These are phyloP conservation scores for Fusarium guadeloupense DNA, from an alignment of 2,329 filamentous ascomycete species.

Conservation along the genomic window DNA sequence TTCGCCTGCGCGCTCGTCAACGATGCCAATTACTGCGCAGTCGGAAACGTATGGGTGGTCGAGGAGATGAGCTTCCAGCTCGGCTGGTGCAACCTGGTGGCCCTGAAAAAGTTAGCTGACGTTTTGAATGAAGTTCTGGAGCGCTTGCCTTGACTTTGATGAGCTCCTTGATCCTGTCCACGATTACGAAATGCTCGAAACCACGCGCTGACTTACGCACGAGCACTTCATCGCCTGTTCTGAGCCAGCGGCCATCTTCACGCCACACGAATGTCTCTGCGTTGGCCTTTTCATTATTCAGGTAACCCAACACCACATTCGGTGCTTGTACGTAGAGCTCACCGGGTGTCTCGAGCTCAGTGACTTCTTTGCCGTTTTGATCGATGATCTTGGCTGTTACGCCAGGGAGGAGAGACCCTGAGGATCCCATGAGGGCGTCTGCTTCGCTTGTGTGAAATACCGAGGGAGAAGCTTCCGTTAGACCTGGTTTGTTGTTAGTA, in stretches of 20 bases:
- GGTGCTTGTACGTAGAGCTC: conserved; percentile 84
- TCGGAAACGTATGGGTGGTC: conserved; percentile 77
- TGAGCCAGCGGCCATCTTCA: conserved; percentile 75
- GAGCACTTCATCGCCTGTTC: conserved; percentile 85
- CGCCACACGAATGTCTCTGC: conserved; percentile 75
- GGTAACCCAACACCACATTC: conserved; percentile 81
- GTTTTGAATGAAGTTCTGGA: fast-evolving
- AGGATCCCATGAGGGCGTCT: conserved; percentile 76
- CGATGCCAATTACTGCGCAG: conserved; percentile 77
- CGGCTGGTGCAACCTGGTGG: conserved; percentile 80
- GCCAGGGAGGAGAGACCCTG: conserved; percentile 72
- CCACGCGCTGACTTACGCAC: conserved; percentile 70
- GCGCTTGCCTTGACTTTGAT: conserved; percentile 77
- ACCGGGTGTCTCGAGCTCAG: conserved; percentile 74
- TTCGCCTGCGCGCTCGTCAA: conserved; percentile 66
- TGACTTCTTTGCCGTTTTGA: conserved; percentile 73
- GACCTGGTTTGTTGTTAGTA: conserved; percentile 55
- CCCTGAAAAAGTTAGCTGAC: conserved; percentile 56
- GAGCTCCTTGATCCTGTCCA: conserved; percentile 76
- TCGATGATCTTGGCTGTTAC: conserved; percentile 71
- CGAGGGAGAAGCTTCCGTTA: conserved; percentile 78
- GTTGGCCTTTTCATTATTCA: conserved; percentile 86
- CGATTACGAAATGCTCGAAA: conserved; percentile 83
- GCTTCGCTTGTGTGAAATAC: conserved; percentile 64
- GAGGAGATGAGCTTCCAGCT: conserved; percentile 79